Conservation (phyloP, 2,329 filamentous ascomycete genomes). For the Aspergillus japonicus region DNA sequence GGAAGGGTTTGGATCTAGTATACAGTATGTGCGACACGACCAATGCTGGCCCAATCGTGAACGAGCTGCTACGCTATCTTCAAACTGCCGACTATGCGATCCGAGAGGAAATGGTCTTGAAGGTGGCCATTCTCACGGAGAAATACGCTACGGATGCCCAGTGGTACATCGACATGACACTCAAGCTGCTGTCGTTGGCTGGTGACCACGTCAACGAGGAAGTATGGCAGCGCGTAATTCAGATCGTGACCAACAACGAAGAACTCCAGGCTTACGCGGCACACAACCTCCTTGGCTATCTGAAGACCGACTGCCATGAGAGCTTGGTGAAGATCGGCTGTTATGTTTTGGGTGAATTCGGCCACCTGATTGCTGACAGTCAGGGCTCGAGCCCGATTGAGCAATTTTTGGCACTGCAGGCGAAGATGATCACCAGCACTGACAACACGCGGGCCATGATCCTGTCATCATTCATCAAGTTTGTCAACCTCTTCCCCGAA, state of each 20-base stretch:
- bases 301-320: conserved; percentile 93
- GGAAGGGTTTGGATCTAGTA: conserved; percentile 90
- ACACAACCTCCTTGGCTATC: conserved; percentile 85
- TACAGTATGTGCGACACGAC: conserved; percentile 99
- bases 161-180: conserved; percentile 98
- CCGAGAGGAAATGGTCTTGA: conserved; percentile 97
- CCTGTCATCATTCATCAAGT: conserved; percentile 93
- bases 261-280: conserved; percentile 96
- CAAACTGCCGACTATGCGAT: conserved; percentile 98
- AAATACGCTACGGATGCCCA: conserved; percentile 98
- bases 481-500: conserved; percentile 95
- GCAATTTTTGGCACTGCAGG: conserved; percentile 88
- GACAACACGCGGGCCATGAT: conserved; percentile 91
- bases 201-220: conserved; percentile 98
- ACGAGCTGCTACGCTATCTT: conserved; percentile 88
- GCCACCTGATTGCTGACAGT: conserved; percentile 91
- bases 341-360: conserved; percentile 94
- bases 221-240: conserved; percentile 97
- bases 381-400: conserved; percentile 93
- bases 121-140: conserved; percentile 96
- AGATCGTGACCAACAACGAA: conserved; percentile 99
- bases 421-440: conserved; percentile 84
- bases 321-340: conserved; percentile 97
- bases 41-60: conserved; percentile 92
- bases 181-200: conserved; percentile 91